A percentile compares a stretch with the other conserved stretches of the same genome.
Evolutionary conservation across 192 early-diverging fungal species (phyloP).

Genomic region (Rhizophagus clarus): DNA sequence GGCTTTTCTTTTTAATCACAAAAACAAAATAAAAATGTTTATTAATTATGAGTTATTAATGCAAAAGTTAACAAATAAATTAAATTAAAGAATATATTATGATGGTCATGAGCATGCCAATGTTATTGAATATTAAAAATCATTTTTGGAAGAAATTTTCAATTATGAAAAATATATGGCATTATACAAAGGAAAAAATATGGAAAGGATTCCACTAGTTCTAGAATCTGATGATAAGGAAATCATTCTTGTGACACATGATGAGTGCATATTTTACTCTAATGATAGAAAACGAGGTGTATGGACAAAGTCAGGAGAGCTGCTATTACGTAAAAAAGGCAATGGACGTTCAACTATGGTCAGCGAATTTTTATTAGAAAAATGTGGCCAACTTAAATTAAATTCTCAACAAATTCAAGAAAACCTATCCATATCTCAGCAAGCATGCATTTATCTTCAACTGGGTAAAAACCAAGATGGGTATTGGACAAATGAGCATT

Average conservation of each 20-base stretch:
- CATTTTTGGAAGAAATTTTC: conserved; percentile 19
- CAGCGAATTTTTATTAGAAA: background rate
- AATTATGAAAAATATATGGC: conserved; percentile 20
- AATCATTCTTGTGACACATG: conserved; percentile 11
- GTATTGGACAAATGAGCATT: conserved; percentile 23
- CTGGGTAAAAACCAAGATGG: background rate
- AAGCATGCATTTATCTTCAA: background rate
- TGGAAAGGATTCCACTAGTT: background rate
- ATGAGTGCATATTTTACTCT: conserved; percentile 33
- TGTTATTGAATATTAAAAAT: conserved; percentile 30
- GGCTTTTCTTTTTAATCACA: too few relatives aligned
- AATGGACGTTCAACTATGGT: background rate
- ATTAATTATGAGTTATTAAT: background rate
- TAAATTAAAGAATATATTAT: conserved; percentile 16
- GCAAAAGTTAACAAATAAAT: background rate
- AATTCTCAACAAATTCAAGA: background rate
- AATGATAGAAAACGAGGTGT: conserved; percentile 16
- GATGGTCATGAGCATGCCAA: conserved; percentile 36
- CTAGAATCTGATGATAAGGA: background rate
- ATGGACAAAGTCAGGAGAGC: background rate
- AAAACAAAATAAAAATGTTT: background rate
- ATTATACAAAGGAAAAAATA: too few relatives aligned
- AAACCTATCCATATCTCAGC: background rate
- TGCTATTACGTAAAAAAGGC: background rate
- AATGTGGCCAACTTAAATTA: background rate